Base-by-base conservation (phyloP, 208 protist genomes). In the Trichomonas tenax region DNA sequence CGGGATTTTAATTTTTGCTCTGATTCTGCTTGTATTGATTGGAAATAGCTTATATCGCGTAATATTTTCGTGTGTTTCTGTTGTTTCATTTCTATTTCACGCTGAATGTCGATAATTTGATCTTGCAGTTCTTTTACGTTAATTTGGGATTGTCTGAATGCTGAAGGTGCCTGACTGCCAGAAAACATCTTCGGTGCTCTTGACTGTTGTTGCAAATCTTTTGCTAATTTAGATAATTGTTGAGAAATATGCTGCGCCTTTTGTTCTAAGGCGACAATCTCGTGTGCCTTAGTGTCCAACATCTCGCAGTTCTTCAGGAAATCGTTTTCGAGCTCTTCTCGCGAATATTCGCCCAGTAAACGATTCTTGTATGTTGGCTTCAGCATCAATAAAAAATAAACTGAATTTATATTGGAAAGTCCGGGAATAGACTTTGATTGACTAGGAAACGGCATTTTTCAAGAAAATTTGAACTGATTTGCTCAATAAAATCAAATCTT, bases 241-340 rank as follows among this genome's bases (percentile, higher is more conserved):
- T 10, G 41, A 48, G 82, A 90, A 34, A 90, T 34, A 90, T 90
- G 41, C 48, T 90, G 82, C 2, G 41, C 41, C 48, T 90, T 90
- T 48, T 90, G 82, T 90, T 90, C 82, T 17, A 90, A 41, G 45
- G 34, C 6, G 23, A 48, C 11, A 48, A 90, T 48, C 34, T 90
- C 6, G 10, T 26, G 3, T 45, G 82, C 41, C n/a, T 36, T 90
- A 1, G 36, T 38, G 48, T 90, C 82, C n/a, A 90, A 48, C 34
- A 90, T 90, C 41, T 90, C 82, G 41, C 82, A 90, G n/a, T 90
- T 90, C n/a, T 90, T 90, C 17, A 90, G 82, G n/a, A 90, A 90
- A 3, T 90, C 82, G 8, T 48, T 36, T 90, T 90, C 82, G 11
- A 90, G 41, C 23, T 90, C 82, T 90, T 90, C 82, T 6, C 82